These are phyloP conservation scores for Gossypium davidsonii DNA, from an alignment of 441 rosid species.

Conservation along the genomic window DNA sequence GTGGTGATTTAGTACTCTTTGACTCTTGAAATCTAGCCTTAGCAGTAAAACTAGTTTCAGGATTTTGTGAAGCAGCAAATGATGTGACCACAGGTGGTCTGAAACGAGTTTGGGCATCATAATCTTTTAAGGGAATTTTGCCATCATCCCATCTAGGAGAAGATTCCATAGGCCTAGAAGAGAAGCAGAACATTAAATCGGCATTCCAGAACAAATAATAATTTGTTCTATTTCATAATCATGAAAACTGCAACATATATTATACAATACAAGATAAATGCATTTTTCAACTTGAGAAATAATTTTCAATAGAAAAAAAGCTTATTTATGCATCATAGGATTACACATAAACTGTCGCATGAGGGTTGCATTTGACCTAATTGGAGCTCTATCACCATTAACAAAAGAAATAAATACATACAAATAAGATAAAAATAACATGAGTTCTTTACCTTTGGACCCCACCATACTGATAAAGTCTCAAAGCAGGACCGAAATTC, in stretches of 20 bases:
- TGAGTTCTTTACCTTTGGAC: constrained; percentile 18
- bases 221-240: not conserved
- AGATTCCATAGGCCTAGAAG: constrained; percentile 39
- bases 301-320: not conserved
- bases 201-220: not conserved
- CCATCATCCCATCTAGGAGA: constrained; percentile 42
- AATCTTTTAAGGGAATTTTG: constrained; percentile 30
- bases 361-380: not conserved
- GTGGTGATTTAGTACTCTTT: constrained; percentile 48
- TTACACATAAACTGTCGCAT: not conserved
- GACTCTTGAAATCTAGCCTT: constrained; percentile 52
- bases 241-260: not conserved
- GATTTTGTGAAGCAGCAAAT: constrained; percentile 48
- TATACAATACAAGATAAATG: not conserved
- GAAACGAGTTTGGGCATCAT: constrained; percentile 31
- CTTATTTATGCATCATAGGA: not conserved
- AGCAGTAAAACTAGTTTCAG: constrained; percentile 51
- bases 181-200: constrained; percentile 16
- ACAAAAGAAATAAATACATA: not conserved
- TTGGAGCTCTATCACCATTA: not conserved
- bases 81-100: constrained; percentile 42
- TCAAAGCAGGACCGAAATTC: constrained; percentile 28
- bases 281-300: not conserved
- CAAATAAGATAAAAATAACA: not conserved
- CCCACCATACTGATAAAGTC: constrained; percentile 33